Evolutionary conservation across 2,329 filamentous ascomycete species (phyloP).

Genomic region (Pseudogymnoascus sp.): DNA sequence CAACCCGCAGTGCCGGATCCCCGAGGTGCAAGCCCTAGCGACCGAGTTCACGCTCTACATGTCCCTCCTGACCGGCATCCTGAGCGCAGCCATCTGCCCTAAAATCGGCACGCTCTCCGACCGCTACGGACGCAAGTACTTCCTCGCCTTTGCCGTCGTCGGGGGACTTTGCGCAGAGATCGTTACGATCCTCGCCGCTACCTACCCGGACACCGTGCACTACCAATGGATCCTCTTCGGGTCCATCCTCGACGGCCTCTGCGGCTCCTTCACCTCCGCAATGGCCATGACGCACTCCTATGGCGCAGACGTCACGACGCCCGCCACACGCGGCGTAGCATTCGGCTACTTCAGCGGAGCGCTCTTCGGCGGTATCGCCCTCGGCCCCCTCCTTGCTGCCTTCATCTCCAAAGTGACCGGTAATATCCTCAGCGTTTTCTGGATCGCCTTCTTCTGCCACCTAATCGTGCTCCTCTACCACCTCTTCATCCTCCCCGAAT

Average conservation of each 20-base stretch:
- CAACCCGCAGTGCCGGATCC: constrained; percentile 71
- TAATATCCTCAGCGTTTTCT: constrained; percentile 73
- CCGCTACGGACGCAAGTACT: constrained; percentile 66
- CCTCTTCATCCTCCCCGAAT: constrained; percentile 70
- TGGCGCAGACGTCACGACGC: constrained; percentile 77
- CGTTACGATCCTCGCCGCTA: constrained; percentile 69
- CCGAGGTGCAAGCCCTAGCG: constrained; percentile 68
- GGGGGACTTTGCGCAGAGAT: constrained; percentile 70
- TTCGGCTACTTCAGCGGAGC: constrained; percentile 89
- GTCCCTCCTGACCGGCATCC: constrained; percentile 62
- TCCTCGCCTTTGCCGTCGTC: constrained; percentile 64
- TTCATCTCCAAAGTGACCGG: constrained; percentile 71
- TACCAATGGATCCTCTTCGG: constrained; percentile 75
- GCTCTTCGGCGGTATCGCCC: constrained; percentile 78
- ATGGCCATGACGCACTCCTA: constrained; percentile 76
- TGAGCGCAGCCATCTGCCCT: constrained; percentile 75
- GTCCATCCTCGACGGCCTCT: constrained; percentile 69
- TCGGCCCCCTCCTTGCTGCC: constrained; percentile 75
- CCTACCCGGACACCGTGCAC: constrained; percentile 60
- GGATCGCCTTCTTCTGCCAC: constrained; percentile 67
- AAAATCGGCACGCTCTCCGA: constrained; percentile 81
- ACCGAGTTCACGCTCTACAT: constrained; percentile 71
- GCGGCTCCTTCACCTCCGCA: constrained; percentile 80
- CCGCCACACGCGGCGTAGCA: constrained; percentile 67
- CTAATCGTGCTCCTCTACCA: constrained; percentile 65